Evolutionary conservation across 352 stramenopile genomes (phyloP).

Genomic region (Phytopythium delawarense): DNA sequence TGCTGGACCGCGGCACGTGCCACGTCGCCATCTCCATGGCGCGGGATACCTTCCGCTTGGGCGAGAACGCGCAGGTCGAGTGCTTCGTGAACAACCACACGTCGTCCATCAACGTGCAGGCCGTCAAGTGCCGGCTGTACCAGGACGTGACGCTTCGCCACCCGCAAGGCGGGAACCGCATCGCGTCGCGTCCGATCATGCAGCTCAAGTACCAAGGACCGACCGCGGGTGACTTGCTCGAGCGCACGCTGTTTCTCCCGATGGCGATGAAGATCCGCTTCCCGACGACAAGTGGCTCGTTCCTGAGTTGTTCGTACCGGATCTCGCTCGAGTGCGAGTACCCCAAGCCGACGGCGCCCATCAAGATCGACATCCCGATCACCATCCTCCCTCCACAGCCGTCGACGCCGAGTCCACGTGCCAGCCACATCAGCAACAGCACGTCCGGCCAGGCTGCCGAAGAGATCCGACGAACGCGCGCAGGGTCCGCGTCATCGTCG

Average conservation of each 20-base stretch:
- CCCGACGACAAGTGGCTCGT: slow-evolving; percentile 43
- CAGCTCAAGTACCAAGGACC: slow-evolving; percentile 52
- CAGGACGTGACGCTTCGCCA: slow-evolving; percentile 57
- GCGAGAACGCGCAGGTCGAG: slow-evolving; percentile 55
- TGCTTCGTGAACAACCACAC: slow-evolving; percentile 79
- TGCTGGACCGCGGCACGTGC: slow-evolving; percentile 52
- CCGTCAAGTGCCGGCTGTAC: slow-evolving; percentile 51
- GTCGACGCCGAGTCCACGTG: neutral
- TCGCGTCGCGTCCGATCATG: slow-evolving; percentile 39
- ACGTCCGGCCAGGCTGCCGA: neutral
- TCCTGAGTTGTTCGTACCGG: slow-evolving; percentile 57
- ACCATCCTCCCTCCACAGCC: slow-evolving; percentile 22
- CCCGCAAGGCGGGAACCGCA: slow-evolving; percentile 24
- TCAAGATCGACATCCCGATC: slow-evolving; percentile 36
- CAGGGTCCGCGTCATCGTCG: neutral
- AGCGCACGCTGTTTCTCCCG: slow-evolving; percentile 53
- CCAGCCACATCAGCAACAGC: neutral
- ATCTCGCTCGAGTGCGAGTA: slow-evolving; percentile 65
- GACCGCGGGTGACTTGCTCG: slow-evolving; percentile 44
- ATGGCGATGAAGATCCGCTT: slow-evolving; percentile 53
- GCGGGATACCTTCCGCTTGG: slow-evolving; percentile 52
- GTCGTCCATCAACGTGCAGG: slow-evolving; percentile 33
- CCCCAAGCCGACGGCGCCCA: slow-evolving; percentile 15
- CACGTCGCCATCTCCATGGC: slow-evolving; percentile 61
- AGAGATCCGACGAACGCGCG: slow-evolving; percentile 1